phyloP scores from a whole-genome alignment of 116 monocot genomes.

The Zostera marina region DNA sequence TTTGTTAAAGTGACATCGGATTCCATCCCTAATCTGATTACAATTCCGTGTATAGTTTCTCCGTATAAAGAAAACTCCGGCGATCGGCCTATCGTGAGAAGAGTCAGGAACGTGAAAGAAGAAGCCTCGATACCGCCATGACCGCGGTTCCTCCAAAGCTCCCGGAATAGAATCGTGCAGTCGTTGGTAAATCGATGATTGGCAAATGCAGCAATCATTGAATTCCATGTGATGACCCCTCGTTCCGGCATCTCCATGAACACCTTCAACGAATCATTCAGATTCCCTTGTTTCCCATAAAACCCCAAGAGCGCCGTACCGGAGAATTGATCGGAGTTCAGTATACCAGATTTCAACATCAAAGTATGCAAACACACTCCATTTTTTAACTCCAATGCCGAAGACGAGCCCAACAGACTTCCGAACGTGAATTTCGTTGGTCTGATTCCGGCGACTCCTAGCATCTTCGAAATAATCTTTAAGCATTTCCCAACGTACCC shows the following conservation, averaged over 20 bases:
- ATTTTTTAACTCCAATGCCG: neutral
- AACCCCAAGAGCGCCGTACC: slow-evolving; percentile 31
- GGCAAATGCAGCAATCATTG: slow-evolving; percentile 22
- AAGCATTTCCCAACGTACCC: slow-evolving; percentile 8
- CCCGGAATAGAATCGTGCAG: slow-evolving; percentile 23
- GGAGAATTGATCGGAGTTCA: slow-evolving; percentile 25
- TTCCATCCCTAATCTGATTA: slow-evolving; percentile 21
- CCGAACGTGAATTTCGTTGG: slow-evolving; percentile 42
- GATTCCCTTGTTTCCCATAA: slow-evolving; percentile 16
- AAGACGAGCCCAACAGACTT: slow-evolving; percentile 33
- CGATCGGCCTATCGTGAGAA: slow-evolving; percentile 19
- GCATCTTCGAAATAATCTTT: slow-evolving; percentile 22
- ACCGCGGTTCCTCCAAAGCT: slow-evolving; percentile 11
- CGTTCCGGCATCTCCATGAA: slow-evolving; percentile 47
- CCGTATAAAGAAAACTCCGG: slow-evolving; percentile 4
- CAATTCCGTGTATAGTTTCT: slow-evolving; percentile 38
- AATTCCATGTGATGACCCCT: slow-evolving; percentile 50
- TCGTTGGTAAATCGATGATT: slow-evolving; percentile 14
- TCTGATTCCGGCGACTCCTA: slow-evolving; percentile 10
- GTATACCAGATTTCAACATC: slow-evolving; percentile 38
- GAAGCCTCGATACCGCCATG: slow-evolving; percentile 10
- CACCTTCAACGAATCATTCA: slow-evolving; percentile 28
- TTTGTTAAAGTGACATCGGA: slow-evolving; percentile 24
- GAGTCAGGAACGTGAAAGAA: slow-evolving; percentile 27
- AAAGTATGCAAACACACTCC: slow-evolving; percentile 30